Evolutionary conservation across 768 basidiomycete genomes (phyloP).

Genomic region (Pleurotus djamor): DNA sequence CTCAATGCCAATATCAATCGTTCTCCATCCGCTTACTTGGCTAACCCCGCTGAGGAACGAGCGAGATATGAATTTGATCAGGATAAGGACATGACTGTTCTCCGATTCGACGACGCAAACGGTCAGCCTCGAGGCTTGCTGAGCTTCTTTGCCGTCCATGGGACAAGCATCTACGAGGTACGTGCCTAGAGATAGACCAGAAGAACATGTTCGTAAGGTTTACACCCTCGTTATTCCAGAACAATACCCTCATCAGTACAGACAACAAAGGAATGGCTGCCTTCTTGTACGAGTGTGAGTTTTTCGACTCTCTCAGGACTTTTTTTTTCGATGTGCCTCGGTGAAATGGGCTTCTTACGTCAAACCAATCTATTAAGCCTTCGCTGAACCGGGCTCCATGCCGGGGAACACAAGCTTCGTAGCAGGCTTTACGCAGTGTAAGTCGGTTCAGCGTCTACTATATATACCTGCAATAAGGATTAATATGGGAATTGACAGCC

Average conservation of each 20-base stretch:
- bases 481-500: conserved; percentile 34
- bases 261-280: conserved; percentile 91
- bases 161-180: conserved; percentile 78
- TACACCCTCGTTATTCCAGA: conserved; percentile 35
- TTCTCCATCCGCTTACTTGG: conserved; percentile 73
- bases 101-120: conserved; percentile 58
- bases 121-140: conserved; percentile 66
- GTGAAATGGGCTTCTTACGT: neutral
- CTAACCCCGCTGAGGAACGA: conserved; percentile 71
- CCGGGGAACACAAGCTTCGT: conserved; percentile 73
- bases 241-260: conserved; percentile 76
- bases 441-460: conserved; percentile 15
- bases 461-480: neutral
- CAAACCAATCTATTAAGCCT: conserved; percentile 33
- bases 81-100: conserved; percentile 70
- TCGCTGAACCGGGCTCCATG: conserved; percentile 58
- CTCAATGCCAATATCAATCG: conserved; percentile 71
- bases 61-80: conserved; percentile 67
- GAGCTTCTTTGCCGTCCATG: conserved; percentile 79
- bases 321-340: neutral
- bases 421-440: conserved; percentile 76
- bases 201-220: neutral
- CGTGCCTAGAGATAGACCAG: conserved; percentile 1
- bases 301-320: neutral
- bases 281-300: conserved; percentile 69